These are phyloP conservation scores for Ephemerocybe angulata DNA, from an alignment of 768 basidiomycete genomes.

Conservation along the genomic window DNA sequence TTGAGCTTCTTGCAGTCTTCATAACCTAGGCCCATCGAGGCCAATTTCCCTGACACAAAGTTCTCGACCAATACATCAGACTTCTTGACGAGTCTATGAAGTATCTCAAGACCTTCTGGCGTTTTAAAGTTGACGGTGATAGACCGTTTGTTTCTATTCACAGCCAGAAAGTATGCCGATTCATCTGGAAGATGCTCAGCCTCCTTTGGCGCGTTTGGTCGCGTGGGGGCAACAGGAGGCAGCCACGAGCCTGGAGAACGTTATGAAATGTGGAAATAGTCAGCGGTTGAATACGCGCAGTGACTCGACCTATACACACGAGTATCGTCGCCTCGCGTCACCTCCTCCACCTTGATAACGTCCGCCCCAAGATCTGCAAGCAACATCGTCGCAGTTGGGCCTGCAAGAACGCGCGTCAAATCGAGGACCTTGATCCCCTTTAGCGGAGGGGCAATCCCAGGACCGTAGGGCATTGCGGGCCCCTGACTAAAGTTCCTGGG, in stretches of 20 bases:
- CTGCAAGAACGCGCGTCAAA: conserved; percentile 87
- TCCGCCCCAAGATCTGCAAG: conserved; percentile 92
- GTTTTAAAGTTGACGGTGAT: conserved; percentile 87
- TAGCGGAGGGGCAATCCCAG: conserved; percentile 74
- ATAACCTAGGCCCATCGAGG: conserved; percentile 80
- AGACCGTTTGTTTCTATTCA: conserved; percentile 87
- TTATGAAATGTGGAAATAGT: too few relatives aligned
- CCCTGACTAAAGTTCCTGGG: conserved; percentile 11
- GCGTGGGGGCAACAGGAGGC: conserved; percentile 55
- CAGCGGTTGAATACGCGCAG: neutral
- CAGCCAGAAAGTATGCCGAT: conserved; percentile 88
- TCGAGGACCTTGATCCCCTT: conserved; percentile 82
- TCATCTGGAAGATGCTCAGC: conserved; percentile 76
- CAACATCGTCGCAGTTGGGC: conserved; percentile 89
- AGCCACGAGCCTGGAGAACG: conserved; percentile 57
- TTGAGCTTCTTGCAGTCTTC: conserved; percentile 78
- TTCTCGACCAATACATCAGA: conserved; percentile 92
- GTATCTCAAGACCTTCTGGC: conserved; percentile 69
- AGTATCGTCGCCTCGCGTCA: conserved; percentile 83
- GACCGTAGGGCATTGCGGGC: conserved; percentile 28
- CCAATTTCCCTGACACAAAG: conserved; percentile 81
- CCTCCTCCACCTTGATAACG: conserved; percentile 89
- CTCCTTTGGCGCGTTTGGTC: conserved; percentile 45
- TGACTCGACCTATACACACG: conserved; percentile 39
- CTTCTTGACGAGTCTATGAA: conserved; percentile 63